These are phyloP conservation scores for Trichocomaceae sp. DNA, from an alignment of 2,329 filamentous ascomycete genomes.

Conservation along the genomic window DNA sequence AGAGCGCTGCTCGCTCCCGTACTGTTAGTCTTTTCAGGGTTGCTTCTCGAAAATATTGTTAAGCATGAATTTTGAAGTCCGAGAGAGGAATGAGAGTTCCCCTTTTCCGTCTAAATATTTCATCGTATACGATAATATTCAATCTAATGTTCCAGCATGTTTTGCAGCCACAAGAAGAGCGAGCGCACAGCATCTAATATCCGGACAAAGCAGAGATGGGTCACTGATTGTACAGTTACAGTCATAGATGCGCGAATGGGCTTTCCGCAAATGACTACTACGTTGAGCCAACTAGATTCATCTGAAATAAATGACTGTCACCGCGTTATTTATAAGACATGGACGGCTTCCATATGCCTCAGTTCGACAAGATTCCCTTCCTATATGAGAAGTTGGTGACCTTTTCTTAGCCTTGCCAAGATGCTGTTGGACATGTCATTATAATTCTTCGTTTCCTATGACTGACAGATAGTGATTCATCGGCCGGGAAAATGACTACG, in stretches of 20 bases:
- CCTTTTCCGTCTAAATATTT: too few species aligned
- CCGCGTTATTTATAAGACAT: not conserved
- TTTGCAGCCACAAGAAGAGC: too few species aligned
- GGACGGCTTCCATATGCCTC: not conserved
- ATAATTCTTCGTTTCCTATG: not conserved
- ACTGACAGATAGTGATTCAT: not conserved
- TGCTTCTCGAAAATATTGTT: too few species aligned
- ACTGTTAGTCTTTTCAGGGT: not conserved
- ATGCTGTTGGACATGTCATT: not conserved
- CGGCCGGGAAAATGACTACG: not conserved
- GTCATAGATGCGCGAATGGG: not conserved
- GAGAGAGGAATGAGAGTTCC: too few species aligned
- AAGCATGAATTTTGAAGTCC: too few species aligned
- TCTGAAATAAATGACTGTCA: not conserved
- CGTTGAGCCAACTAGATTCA: not conserved
- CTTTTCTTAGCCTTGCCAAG: not conserved
- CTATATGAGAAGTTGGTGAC: too few species aligned
- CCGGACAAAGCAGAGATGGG: too few species aligned
- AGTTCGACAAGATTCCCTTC: not conserved
- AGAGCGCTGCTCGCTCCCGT: not conserved
- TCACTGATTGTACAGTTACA: not conserved
- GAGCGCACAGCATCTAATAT: too few species aligned
- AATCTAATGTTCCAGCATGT: not conserved
- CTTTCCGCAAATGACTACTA: not conserved
- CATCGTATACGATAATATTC: not conserved